phyloP scores from a whole-genome alignment of 495 filamentous ascomycete genomes.

The Podospora australis region DNA sequence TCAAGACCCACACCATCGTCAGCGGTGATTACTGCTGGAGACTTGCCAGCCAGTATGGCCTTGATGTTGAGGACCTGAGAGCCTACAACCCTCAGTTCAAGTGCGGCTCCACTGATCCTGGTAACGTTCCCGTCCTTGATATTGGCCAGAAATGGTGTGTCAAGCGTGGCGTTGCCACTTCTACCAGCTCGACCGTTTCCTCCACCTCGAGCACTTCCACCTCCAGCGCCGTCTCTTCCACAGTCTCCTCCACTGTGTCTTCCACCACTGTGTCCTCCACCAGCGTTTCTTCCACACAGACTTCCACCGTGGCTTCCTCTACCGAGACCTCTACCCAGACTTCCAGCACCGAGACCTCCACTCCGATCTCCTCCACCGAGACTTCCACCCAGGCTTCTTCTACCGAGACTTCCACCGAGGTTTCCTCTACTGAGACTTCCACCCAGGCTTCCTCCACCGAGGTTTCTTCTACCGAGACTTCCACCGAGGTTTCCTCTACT shows the following conservation, averaged over 20 bases:
- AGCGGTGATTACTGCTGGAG: conserved; percentile 11
- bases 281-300: conserved; percentile 1
- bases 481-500: not conserved
- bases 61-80: conserved; percentile 7
- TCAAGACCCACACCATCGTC: conserved; percentile 9
- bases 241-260: conserved; percentile 4
- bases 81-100: conserved; percentile 3
- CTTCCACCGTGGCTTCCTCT: not conserved
- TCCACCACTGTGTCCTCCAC: conserved; percentile 3
- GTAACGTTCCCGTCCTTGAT: conserved; percentile 9
- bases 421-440: not conserved
- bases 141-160: conserved; percentile 4
- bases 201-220: conserved; percentile 7
- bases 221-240: not conserved
- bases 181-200: conserved; percentile 8
- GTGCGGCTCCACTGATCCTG: conserved; percentile 1
- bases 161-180: conserved; percentile 3
- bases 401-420: too few species aligned
- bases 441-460: not conserved
- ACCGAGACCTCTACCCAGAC: not conserved
- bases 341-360: conserved; percentile 3
- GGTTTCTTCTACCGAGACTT: not conserved
- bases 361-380: conserved; percentile 2
- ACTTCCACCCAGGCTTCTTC: too few species aligned
- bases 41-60: conserved; percentile 10